Evolutionary conservation across 2,329 filamentous ascomycete species (phyloP).

Genomic region (Xylariaceae sp.): DNA sequence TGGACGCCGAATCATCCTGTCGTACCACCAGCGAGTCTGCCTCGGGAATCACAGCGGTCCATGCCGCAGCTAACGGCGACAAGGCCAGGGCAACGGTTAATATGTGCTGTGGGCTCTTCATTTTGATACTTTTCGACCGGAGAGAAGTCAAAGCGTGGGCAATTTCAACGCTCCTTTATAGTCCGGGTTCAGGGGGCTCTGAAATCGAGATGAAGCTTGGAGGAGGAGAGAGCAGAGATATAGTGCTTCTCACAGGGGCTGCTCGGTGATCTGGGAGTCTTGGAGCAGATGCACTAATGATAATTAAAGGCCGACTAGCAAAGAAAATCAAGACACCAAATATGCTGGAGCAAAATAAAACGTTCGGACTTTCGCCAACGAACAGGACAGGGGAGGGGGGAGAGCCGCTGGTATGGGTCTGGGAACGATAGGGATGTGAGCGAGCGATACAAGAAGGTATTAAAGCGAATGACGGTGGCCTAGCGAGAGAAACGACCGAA

Average conservation of each 20-base stretch:
- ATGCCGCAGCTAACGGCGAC: constrained; percentile 47
- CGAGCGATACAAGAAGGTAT: constrained; percentile 22
- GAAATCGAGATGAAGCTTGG: background rate
- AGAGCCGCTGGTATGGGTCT: background rate
- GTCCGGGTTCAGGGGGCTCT: background rate
- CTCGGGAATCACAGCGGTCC: constrained; percentile 52
- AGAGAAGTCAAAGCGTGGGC: constrained; percentile 3
- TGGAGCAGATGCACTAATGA: constrained; percentile 15
- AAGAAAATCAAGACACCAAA: constrained; percentile 20
- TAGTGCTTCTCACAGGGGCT: constrained; percentile 3
- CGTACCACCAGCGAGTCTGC: constrained; percentile 49
- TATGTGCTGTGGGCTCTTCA: constrained; percentile 46
- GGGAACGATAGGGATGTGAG: constrained; percentile 16
- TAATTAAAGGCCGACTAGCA: constrained; percentile 18
- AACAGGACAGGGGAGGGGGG: constrained; percentile 14
- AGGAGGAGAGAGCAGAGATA: constrained; percentile 4
- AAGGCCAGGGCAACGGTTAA: constrained; percentile 50
- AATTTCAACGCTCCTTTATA: constrained; percentile 11
- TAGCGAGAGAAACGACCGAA: constrained; percentile 13
- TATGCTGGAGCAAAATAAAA: constrained; percentile 17
- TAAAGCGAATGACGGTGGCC: constrained; percentile 28
- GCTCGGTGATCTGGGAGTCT: constrained; percentile 6
- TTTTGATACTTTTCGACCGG: constrained; percentile 31
- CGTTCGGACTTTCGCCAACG: constrained; percentile 21
- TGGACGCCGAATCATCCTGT: constrained; percentile 34